These are phyloP conservation scores for Byssochlamys sp. DNA, from an alignment of 2,329 filamentous ascomycete genomes.

Conservation along the genomic window DNA sequence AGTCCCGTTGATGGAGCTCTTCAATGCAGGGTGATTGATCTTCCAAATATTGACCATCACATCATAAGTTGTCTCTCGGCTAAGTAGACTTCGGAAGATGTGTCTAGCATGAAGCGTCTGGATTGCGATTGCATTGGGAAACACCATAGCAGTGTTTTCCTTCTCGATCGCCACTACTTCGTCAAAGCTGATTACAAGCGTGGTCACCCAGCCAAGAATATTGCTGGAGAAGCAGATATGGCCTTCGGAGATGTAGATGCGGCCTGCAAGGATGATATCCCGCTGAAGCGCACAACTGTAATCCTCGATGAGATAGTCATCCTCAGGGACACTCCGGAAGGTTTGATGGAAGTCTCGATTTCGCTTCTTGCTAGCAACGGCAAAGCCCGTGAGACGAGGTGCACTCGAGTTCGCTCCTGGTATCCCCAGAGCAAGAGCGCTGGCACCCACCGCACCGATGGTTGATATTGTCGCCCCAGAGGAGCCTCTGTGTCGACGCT, in stretches of 20 bases:
- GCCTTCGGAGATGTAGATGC: conserved; percentile 91
- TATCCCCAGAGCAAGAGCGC: conserved; percentile 59
- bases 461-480: conserved; percentile 61
- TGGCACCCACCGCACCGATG: conserved; percentile 64
- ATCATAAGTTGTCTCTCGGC: conserved; percentile 91
- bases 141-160: conserved; percentile 85
- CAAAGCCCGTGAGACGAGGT: conserved; percentile 83
- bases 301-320: conserved; percentile 96
- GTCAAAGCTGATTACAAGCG: conserved; percentile 93
- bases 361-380: conserved; percentile 88
- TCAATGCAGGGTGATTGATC: conserved; percentile 81
- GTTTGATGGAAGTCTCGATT: conserved; percentile 89
- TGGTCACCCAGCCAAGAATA: conserved; percentile 95
- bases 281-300: conserved; percentile 93
- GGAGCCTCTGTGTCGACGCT: conserved; percentile 69
- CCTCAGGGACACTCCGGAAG: conserved; percentile 93
- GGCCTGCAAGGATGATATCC: conserved; percentile 87
- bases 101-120: conserved; percentile 92
- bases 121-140: conserved; percentile 95
- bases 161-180: conserved; percentile 96
- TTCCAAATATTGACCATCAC: conserved; percentile 98
- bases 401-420: conserved; percentile 49
- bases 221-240: conserved; percentile 99
- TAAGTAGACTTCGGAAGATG: conserved; percentile 89
- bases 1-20: conserved; percentile 83